A percentile compares a stretch with the other conserved stretches of the same genome.
Conservation (phyloP, 176 grass and related monocot species). For the Thalia dealbata region DNA sequence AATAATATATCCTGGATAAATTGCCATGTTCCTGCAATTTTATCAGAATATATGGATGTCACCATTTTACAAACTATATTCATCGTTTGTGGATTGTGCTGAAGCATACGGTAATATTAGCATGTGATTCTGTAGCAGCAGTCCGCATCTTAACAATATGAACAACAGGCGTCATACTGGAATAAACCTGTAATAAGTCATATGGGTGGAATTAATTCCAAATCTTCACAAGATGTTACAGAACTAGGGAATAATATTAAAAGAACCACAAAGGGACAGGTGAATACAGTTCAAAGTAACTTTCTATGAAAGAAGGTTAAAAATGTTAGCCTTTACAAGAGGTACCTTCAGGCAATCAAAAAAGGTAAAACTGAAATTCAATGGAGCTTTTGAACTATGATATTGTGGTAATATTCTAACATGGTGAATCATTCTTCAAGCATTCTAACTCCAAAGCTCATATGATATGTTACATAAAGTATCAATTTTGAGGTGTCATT, state of each 20-base stretch:
- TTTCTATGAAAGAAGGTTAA: not conserved
- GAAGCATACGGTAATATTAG: conserved; percentile 62
- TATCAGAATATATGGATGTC: too few relatives aligned
- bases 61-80: too few relatives aligned
- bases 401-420: not conserved
- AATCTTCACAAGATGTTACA: not conserved
- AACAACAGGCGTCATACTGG: conserved; percentile 62
- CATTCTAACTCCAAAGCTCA: too few relatives aligned
- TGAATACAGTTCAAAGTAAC: not conserved
- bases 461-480: not conserved
- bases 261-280: not conserved
- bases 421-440: not conserved
- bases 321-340: not conserved
- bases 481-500: not conserved
- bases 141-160: conserved; percentile 64
- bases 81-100: conserved; percentile 9
- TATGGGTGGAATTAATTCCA: not conserved
- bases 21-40: too few relatives aligned
- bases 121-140: conserved; percentile 56
- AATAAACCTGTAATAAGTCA: conserved; percentile 54
- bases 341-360: not conserved
- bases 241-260: not conserved
- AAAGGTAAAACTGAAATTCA: not conserved
- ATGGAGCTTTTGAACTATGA: not conserved
- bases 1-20: too few relatives aligned